Percentiles rank a stretch among this genome's conserved stretches.
These are phyloP conservation scores for Claviceps africana DNA, from an alignment of 2,329 filamentous ascomycete species.

Conservation along the genomic window DNA sequence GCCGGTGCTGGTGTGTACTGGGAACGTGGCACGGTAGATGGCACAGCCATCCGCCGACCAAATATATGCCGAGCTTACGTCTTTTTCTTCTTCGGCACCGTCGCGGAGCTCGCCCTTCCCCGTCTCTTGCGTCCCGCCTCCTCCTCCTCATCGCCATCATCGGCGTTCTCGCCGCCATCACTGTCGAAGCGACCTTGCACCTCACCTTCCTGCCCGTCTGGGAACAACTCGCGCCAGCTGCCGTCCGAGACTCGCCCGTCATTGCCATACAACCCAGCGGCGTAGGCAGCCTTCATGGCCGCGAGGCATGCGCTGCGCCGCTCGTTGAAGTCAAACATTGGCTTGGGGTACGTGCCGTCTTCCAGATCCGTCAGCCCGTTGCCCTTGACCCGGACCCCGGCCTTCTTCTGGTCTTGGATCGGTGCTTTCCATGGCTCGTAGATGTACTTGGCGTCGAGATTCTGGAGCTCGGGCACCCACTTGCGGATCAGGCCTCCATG, in stretches of 20 bases:
- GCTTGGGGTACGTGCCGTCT: slow-evolving; percentile 50
- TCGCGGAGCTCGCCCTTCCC: slow-evolving; percentile 6
- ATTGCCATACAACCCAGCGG: slow-evolving; percentile 49
- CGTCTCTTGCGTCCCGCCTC: slow-evolving; percentile 9
- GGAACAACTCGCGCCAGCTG: slow-evolving; percentile 35
- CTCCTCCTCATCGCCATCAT: slow-evolving; percentile 12
- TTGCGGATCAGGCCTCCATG: slow-evolving; percentile 48
- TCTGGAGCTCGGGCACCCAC: slow-evolving; percentile 53
- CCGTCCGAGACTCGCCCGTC: slow-evolving; percentile 48
- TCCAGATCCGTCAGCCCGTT: slow-evolving; percentile 30
- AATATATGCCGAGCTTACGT: slow-evolving; percentile 2
- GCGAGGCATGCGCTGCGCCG: slow-evolving; percentile 48
- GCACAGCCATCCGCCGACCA: too few species aligned
- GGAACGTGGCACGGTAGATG: too few species aligned
- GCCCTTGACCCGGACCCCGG: slow-evolving; percentile 46
- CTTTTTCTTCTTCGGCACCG: slow-evolving; percentile 14
- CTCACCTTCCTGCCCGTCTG: slow-evolving; percentile 21
- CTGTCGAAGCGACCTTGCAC: slow-evolving; percentile 24
- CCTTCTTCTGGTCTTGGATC: slow-evolving; percentile 52
- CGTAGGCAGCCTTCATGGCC: slow-evolving; percentile 58
- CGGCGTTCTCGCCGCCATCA: slow-evolving; percentile 20
- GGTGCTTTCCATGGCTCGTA: slow-evolving; percentile 71
- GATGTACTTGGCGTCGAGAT: slow-evolving; percentile 53
- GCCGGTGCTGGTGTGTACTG: too few species aligned
- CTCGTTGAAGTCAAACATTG: slow-evolving; percentile 62